A percentile compares a stretch with the other conserved stretches of the same genome.
Conservation (phyloP, 768 basidiomycete genomes). For the Lactifluus echinatus region DNA sequence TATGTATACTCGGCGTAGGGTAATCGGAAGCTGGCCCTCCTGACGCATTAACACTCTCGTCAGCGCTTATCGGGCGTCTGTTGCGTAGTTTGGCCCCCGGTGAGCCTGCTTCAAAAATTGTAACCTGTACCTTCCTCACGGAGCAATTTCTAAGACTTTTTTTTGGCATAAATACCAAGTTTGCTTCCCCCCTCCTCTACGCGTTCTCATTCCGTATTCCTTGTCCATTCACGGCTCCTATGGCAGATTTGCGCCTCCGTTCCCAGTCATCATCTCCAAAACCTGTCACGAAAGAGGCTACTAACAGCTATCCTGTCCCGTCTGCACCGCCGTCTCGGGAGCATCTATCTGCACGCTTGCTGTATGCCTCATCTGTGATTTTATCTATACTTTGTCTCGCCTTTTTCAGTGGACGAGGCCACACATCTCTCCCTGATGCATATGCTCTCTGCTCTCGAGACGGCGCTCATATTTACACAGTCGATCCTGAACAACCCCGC, state of each 20-base stretch:
- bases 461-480: slow-evolving; percentile 51
- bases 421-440: slow-evolving; percentile 21
- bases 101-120: slow-evolving; percentile 13
- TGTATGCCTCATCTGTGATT: slow-evolving; percentile 20
- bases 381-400: slow-evolving; percentile 21
- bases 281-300: slow-evolving; percentile 1
- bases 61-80: slow-evolving; percentile 9
- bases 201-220: not conserved
- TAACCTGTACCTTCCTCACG: slow-evolving; percentile 14
- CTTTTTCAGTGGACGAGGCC: slow-evolving; percentile 2
- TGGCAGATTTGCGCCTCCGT: slow-evolving; percentile 20
- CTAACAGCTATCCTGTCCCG: not conserved
- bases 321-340: not conserved
- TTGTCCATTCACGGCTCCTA: slow-evolving; percentile 1
- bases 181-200: slow-evolving; percentile 3
- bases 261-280: slow-evolving; percentile 18
- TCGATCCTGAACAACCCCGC: slow-evolving; percentile 43
- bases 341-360: slow-evolving; percentile 4
- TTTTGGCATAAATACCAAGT: slow-evolving; percentile 21
- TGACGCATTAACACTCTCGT: not conserved
- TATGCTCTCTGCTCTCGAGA: slow-evolving; percentile 60
- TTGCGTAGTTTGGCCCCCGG: slow-evolving; percentile 13
- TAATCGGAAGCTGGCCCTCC: not conserved
- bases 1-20: not conserved
- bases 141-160: slow-evolving; percentile 17